phyloP scores from a whole-genome alignment of 176 grass and related monocot genomes.

The Thinopyrum elongatum region DNA sequence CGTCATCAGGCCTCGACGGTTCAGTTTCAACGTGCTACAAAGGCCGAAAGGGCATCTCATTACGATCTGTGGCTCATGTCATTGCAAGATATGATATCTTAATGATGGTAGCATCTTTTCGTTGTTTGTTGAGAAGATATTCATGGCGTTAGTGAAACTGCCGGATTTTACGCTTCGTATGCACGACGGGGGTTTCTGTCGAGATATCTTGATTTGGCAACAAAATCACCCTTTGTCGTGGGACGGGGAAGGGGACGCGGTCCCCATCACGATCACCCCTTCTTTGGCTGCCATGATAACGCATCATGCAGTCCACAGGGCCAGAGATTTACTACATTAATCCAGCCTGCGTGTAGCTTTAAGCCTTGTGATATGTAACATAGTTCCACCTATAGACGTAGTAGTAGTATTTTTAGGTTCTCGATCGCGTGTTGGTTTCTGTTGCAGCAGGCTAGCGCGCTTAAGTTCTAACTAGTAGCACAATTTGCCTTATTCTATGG shows the following conservation, averaged over 20 bases:
- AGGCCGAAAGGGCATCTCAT: too few relatives aligned
- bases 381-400: not conserved
- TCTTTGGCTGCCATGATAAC: conserved; percentile 31
- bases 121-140: too few relatives aligned
- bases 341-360: conserved; percentile 18
- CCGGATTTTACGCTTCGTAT: not conserved
- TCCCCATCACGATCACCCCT: not conserved
- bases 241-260: not conserved
- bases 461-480: not conserved
- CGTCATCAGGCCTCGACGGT: too few relatives aligned
- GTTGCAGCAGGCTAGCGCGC: not conserved
- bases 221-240: not conserved
- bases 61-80: too few relatives aligned
- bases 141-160: too few relatives aligned
- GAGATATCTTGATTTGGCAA: not conserved
- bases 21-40: too few relatives aligned
- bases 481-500: too few relatives aligned
- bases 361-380: conserved; percentile 21
- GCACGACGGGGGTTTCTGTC: too few relatives aligned
- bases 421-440: not conserved
- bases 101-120: too few relatives aligned
- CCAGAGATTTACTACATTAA: conserved; percentile 31
- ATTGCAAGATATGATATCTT: too few relatives aligned
- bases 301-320: conserved; percentile 30
- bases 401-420: not conserved